Percentiles rank a stretch among this genome's conserved stretches.
These are phyloP conservation scores for Coniosporium tulheliwenetii DNA, from an alignment of 2,329 filamentous ascomycete genomes.

Conservation along the genomic window DNA sequence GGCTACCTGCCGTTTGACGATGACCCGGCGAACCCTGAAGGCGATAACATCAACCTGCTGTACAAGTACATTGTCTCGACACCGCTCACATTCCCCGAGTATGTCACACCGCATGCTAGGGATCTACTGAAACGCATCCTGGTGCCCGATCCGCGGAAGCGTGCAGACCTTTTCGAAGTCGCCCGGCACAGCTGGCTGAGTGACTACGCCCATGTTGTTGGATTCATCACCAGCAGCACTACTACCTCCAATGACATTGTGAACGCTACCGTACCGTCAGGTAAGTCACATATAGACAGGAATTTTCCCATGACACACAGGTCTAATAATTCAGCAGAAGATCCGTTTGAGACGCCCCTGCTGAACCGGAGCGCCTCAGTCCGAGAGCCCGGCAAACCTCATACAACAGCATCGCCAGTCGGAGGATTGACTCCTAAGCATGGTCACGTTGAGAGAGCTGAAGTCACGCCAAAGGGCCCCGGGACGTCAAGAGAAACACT, in stretches of 20 bases:
- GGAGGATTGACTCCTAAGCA: conserved; percentile 57
- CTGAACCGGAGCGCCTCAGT: conserved; percentile 85
- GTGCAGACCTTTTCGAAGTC: conserved; percentile 92
- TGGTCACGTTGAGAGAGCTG: conserved; percentile 54
- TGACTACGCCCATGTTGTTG: conserved; percentile 91
- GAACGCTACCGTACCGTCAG: conserved; percentile 52
- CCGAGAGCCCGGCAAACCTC: conserved; percentile 62
- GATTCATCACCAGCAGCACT: conserved; percentile 91
- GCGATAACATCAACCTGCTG: conserved; percentile 95
- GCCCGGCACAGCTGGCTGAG: conserved; percentile 95
- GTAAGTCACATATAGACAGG: conserved; percentile 22
- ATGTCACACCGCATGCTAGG: conserved; percentile 89
- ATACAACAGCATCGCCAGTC: conserved; percentile 25
- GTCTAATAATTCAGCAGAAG: conserved; percentile 18
- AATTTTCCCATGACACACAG: conserved; percentile 3
- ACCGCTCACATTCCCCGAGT: conserved; percentile 93
- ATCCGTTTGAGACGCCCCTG: conserved; percentile 31
- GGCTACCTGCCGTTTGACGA: conserved; percentile 97
- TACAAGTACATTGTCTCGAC: conserved; percentile 99
- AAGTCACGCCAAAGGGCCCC: conserved; percentile 47
- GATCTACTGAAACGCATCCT: conserved; percentile 86
- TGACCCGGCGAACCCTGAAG: conserved; percentile 93
- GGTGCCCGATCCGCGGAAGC: conserved; percentile 85
- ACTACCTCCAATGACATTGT: conserved; percentile 77
- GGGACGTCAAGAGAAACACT: conserved; percentile 82